Conservation (phyloP, 768 basidiomycete genomes). For the Tricholoma bakamatsutake region DNA sequence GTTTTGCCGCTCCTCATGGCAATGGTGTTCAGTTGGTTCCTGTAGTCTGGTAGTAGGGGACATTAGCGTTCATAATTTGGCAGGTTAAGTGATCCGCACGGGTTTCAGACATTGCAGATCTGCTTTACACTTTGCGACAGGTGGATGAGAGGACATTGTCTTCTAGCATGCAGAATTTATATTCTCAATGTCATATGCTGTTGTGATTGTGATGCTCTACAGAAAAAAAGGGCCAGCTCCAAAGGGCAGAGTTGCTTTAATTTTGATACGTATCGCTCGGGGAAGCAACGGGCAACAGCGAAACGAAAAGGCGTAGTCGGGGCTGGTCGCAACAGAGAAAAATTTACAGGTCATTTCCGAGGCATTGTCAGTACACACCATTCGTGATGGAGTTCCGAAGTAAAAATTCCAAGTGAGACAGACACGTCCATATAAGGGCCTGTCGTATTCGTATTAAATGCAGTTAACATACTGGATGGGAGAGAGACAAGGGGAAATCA, state of each 20-base stretch:
- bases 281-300: background rate
- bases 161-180: background rate
- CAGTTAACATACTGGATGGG: background rate
- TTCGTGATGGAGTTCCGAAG: background rate
- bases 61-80: background rate
- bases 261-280: background rate
- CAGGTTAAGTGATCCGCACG: background rate
- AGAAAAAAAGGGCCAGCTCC: background rate
- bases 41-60: conserved; percentile 6
- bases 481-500: background rate
- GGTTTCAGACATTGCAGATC: background rate
- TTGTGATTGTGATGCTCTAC: background rate
- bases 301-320: background rate
- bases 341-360: background rate
- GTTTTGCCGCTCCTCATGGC: conserved; percentile 1
- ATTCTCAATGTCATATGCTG: background rate
- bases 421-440: background rate
- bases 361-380: background rate
- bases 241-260: background rate
- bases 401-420: background rate
- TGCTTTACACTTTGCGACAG: background rate
- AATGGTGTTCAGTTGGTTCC: conserved; percentile 17
- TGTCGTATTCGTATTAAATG: background rate
- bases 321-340: background rate
- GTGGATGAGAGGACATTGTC: background rate